These are phyloP conservation scores for Vinca major DNA, from an alignment of 305 asterid genomes.

Conservation along the genomic window DNA sequence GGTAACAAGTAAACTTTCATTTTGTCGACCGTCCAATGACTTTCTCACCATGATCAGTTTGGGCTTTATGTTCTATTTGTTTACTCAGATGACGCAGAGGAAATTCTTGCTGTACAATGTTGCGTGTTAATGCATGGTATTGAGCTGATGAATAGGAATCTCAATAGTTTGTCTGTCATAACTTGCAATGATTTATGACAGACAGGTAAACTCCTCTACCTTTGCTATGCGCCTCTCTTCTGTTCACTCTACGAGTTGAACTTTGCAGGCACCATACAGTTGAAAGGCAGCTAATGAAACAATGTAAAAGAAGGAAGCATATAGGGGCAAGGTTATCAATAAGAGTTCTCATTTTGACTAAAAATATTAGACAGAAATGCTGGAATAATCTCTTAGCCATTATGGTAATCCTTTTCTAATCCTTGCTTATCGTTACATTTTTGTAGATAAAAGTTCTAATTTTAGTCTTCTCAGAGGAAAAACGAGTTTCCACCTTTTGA, in stretches of 20 bases:
- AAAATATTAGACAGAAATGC: background rate
- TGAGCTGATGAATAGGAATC: constrained; percentile 34
- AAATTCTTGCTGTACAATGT: constrained; percentile 28
- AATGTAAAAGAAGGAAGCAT: constrained; percentile 12
- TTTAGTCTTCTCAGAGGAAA: background rate
- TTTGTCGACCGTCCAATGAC: constrained; percentile 23
- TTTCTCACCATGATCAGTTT: constrained; percentile 20
- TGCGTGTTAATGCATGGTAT: constrained; percentile 35
- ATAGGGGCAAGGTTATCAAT: constrained; percentile 8
- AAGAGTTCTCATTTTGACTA: constrained; percentile 4
- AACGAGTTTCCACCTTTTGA: background rate
- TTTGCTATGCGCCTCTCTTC: constrained; percentile 15
- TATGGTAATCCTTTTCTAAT: constrained; percentile 5
- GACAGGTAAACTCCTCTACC: constrained; percentile 39
- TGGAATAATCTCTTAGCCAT: background rate
- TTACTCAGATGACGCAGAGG: constrained; percentile 35
- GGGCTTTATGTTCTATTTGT: constrained; percentile 22
- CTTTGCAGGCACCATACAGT: constrained; percentile 18
- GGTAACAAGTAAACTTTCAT: constrained; percentile 38
- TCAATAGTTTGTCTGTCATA: constrained; percentile 37
- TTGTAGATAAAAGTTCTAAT: no score
- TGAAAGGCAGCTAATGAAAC: constrained; percentile 16
- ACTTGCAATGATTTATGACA: constrained; percentile 31
- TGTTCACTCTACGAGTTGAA: constrained; percentile 19
- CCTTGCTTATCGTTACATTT: background rate